These are phyloP conservation scores for Claviceps digitariae DNA, from an alignment of 2,329 filamentous ascomycete genomes.

Conservation along the genomic window DNA sequence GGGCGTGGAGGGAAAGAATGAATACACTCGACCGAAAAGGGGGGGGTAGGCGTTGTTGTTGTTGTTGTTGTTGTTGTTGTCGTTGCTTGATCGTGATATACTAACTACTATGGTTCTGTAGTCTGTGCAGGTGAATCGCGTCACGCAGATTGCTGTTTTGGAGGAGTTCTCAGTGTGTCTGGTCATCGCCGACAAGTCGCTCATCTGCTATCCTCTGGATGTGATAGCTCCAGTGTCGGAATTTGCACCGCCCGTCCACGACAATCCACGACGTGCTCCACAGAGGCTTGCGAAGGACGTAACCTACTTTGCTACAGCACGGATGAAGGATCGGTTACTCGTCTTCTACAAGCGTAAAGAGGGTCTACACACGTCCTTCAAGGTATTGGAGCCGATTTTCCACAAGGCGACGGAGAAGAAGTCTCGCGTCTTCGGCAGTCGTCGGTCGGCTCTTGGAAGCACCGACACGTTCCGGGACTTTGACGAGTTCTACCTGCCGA, in stretches of 20 bases:
- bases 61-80: too few species aligned
- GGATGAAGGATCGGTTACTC: conserved; percentile 91
- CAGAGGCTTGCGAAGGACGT: conserved; percentile 89
- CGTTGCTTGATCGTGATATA: neutral
- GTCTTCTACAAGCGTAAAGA: conserved; percentile 97
- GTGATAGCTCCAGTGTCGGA: conserved; percentile 55
- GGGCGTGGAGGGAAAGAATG: neutral
- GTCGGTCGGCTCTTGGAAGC: conserved; percentile 47
- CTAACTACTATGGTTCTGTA: conserved; percentile 20
- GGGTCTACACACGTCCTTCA: conserved; percentile 85
- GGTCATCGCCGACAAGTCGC: conserved; percentile 76
- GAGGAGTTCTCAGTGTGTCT: conserved; percentile 93
- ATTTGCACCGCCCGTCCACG: conserved; percentile 47
- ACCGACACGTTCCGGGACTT: conserved; percentile 97
- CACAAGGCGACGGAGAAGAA: conserved; percentile 84
- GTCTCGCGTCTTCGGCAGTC: conserved; percentile 50
- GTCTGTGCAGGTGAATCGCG: conserved; percentile 62
- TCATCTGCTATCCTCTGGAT: conserved; percentile 91
- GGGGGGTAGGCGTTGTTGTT: neutral
- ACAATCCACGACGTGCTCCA: conserved; percentile 72
- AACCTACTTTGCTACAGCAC: conserved; percentile 87
- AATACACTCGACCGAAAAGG: neutral
- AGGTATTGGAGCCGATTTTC: conserved; percentile 88
- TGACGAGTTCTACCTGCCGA: conserved; percentile 96
- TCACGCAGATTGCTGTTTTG: conserved; percentile 86